A percentile compares a stretch with the other conserved stretches of the same genome.
Conservation (phyloP, 176 grass and related monocot genomes). For the Oryza brachyantha region DNA sequence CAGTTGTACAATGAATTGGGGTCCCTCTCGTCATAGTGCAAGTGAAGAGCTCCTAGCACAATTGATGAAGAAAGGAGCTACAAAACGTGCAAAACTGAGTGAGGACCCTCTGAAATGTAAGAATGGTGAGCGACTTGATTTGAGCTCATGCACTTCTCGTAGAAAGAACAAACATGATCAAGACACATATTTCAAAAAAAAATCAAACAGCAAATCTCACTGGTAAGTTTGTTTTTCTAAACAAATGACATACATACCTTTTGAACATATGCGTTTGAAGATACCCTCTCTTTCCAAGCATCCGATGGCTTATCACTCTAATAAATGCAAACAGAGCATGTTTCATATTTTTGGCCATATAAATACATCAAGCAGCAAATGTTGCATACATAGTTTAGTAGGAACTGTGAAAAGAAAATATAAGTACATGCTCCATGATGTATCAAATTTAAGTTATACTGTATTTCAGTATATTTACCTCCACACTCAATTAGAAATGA, state of each 20-base stretch:
- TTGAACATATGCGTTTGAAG: slow-evolving; percentile 67
- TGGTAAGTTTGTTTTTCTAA: neutral
- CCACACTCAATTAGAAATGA: neutral
- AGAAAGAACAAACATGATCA: slow-evolving; percentile 9
- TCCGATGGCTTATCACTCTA: slow-evolving; percentile 45
- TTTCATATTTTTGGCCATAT: slow-evolving; percentile 12
- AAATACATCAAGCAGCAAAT: neutral
- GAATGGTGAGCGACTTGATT: neutral
- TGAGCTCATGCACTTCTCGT: slow-evolving; percentile 12
- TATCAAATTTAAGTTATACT: neutral
- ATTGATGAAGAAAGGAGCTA: slow-evolving; percentile 69
- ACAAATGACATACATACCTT: slow-evolving; percentile 47
- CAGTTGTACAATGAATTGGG: slow-evolving; percentile 76
- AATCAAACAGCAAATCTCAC: neutral
- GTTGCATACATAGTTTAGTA: slow-evolving; percentile 6
- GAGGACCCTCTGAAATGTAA: neutral
- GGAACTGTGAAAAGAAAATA: slow-evolving; percentile 21
- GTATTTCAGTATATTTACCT: slow-evolving; percentile 8
- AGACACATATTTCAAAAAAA: neutral
- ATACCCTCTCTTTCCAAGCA: slow-evolving; percentile 73
- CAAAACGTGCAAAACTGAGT: slow-evolving; percentile 24
- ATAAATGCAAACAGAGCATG: slow-evolving; percentile 36
- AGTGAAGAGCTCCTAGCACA: slow-evolving; percentile 49
- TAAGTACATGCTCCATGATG: neutral
- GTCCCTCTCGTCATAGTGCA: slow-evolving; percentile 63